phyloP scores from a whole-genome alignment of 1,139 yeast genomes.

The Candida sojae region DNA sequence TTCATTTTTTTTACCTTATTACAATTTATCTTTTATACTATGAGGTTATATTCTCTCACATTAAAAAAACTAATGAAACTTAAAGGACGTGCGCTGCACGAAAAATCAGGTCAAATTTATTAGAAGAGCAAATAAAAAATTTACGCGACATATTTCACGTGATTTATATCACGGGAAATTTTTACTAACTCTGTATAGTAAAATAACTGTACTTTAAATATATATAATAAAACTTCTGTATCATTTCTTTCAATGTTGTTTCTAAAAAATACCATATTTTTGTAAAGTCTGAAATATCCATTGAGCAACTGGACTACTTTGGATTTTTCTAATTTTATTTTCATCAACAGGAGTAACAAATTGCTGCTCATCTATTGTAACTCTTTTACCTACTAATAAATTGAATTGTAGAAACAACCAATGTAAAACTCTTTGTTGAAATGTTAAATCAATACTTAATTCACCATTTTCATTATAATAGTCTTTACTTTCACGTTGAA shows the following conservation, averaged over 20 bases:
- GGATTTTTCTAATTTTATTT: slow-evolving; percentile 18
- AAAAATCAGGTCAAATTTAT: too few species aligned
- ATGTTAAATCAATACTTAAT: slow-evolving; percentile 20
- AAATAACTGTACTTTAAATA: too few species aligned
- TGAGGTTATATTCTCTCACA: too few species aligned
- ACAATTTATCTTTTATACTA: too few species aligned
- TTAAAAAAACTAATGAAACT: background rate
- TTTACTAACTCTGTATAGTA: too few species aligned
- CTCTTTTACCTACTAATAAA: slow-evolving; percentile 17
- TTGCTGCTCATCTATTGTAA: slow-evolving; percentile 23
- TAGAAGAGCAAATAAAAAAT: too few species aligned
- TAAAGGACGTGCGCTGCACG: background rate
- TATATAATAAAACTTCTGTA: too few species aligned
- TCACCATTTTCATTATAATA: slow-evolving; percentile 17
- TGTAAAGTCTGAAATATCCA: slow-evolving; percentile 35
- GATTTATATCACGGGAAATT: too few species aligned
- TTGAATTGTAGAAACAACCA: slow-evolving; percentile 19
- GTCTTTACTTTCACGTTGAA: slow-evolving; percentile 6
- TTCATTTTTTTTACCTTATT: too few species aligned
- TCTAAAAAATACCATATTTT: slow-evolving; percentile 31
- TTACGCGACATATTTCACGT: background rate
- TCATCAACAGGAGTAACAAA: slow-evolving; percentile 29
- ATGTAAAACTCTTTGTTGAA: slow-evolving; percentile 23
- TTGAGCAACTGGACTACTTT: slow-evolving; percentile 17
- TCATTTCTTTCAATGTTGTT: too few species aligned